Base-by-base conservation (phyloP, 2,329 filamentous ascomycete species). In the Scopulariopsis brevicaulis region DNA sequence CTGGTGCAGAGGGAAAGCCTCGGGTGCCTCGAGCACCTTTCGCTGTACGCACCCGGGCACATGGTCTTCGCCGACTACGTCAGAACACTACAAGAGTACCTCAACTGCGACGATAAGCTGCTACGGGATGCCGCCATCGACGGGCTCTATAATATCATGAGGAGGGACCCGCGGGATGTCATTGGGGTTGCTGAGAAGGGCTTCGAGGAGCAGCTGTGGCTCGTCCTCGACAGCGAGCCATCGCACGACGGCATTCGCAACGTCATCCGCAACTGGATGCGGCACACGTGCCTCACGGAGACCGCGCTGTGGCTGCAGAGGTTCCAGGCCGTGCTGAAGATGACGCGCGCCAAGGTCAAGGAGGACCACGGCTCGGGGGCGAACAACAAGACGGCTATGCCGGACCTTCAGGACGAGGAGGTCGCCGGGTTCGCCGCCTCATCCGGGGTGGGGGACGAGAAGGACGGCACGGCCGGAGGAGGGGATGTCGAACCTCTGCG, bases 401-500 rank as follows among this genome's bases (percentile, higher is more conserved):
- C 89, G n/a, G 94, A 99, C 64, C 73, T 97, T 0, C 88, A 93
- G 62, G 94, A 99, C 67, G 94, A 99, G 68, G 95, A 99, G 69
- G 93, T 96, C 40, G 94, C 94, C 56, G 94, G 94, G 0, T 97
- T 99, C 67, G 92, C 92, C 35, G 83, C 86, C n/a, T 85, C 87
- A 1, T 79, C 79, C 32, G 85, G 84, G 28, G 80, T 76, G 3
- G 75, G 72, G 4, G 81, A 86, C 55, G 78, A 80, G 46, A 82
- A 84, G 53, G 71, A 77, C 25, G 68, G 69, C 7, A 70, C 73
- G 58, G 74, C 73, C 28, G 62, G 67, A 25, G 46, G 57, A 6
- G 53, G 40, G 18, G 57, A 59, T 12, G 91, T 95, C 65, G 94
- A 99, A 69, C 83, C 94, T 15, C 77, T 99, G 60, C 85, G 91